Evolutionary conservation across 2,329 filamentous ascomycete genomes (phyloP), one percentile per base, ranked within the genome.

Genomic region (Xylaria sp.): DNA sequence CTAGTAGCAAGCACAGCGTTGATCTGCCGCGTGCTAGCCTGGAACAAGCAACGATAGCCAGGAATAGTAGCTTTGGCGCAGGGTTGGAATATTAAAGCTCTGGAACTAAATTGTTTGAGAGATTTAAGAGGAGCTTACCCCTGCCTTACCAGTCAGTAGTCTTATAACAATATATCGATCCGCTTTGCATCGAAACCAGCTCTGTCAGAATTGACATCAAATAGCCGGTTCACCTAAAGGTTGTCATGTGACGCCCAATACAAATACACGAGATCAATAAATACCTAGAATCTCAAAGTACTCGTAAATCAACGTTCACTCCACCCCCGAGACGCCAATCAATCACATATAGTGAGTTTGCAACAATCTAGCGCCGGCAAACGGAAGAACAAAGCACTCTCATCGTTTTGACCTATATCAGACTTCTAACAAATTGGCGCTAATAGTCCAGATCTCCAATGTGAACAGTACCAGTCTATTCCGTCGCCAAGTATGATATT

Each of bases 61-160:
- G 85, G 73, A 84, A 81, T 72, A 81, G 81, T 76, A 86, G 85
- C 71, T 85, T 84, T 65, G 75, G 75, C 30, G 81, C 83, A 14
- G 84, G 84, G 1, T 77, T 81, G 24, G 85, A 86, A 75, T 84
- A 85, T 69, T 84, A 74, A 74, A 54, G 11, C 32, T 54, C 27
- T 47, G 19, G 36, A 45, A 19, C n/a, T 48, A 54, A 24, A 21
- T 36, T 4, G 8, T 53, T 27, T 55, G 3, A 27, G 30, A 48
- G 3, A 51, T 30, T 48, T 48, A 19, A 32, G 48, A 39, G 45
- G 45, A 68, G 47, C 19, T 50, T 12, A n/a, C 19, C 19, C 17
- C 50, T 14, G 17, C 9, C 42, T 65, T 34, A 34, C 6, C 24
- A 4, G 5, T 47, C 24, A 4, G 5, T 47, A 34, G 9, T 51